These are phyloP conservation scores for Phylloporus rhodoxanthus DNA, from an alignment of 768 basidiomycete genomes.

Conservation along the genomic window DNA sequence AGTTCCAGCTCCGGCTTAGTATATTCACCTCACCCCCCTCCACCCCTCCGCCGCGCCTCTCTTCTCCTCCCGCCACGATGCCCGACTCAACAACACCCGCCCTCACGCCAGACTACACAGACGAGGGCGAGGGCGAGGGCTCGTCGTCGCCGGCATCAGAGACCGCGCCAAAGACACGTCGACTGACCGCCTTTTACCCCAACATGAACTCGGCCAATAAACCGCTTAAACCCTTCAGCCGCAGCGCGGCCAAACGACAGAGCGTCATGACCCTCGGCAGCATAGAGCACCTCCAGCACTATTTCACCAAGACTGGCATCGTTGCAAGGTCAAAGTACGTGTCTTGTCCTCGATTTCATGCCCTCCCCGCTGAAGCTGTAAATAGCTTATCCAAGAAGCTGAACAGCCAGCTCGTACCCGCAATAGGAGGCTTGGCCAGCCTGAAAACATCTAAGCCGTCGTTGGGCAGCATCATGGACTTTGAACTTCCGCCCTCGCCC, in stretches of 20 bases:
- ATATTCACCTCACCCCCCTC: not conserved
- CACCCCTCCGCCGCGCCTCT: not conserved
- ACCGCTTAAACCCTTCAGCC: constrained; percentile 77
- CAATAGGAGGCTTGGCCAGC: constrained; percentile 57
- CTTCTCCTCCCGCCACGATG: constrained; percentile 21
- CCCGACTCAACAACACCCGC: constrained; percentile 42
- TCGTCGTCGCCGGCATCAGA: constrained; percentile 25
- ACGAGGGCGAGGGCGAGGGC: constrained; percentile 40
- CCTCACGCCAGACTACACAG: constrained; percentile 61
- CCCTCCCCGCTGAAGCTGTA: constrained; percentile 7
- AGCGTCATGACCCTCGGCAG: constrained; percentile 93
- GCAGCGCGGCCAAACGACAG: constrained; percentile 88
- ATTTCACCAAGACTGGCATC: constrained; percentile 86
- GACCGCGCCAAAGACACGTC: constrained; percentile 45
- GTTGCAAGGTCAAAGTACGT: constrained; percentile 66
- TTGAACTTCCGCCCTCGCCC: constrained; percentile 71
- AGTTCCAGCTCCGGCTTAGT: not conserved
- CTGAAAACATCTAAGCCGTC: constrained; percentile 36
- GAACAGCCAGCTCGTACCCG: constrained; percentile 64
- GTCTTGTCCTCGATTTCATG: not conserved
- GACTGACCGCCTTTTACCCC: constrained; percentile 75
- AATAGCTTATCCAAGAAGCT: constrained; percentile 43
- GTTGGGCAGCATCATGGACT: constrained; percentile 39
- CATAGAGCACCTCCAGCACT: constrained; percentile 93
- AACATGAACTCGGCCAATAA: constrained; percentile 66